These are phyloP conservation scores for Wallacemonas rigidus DNA, from an alignment of 208 protist genomes.

Conservation along the genomic window DNA sequence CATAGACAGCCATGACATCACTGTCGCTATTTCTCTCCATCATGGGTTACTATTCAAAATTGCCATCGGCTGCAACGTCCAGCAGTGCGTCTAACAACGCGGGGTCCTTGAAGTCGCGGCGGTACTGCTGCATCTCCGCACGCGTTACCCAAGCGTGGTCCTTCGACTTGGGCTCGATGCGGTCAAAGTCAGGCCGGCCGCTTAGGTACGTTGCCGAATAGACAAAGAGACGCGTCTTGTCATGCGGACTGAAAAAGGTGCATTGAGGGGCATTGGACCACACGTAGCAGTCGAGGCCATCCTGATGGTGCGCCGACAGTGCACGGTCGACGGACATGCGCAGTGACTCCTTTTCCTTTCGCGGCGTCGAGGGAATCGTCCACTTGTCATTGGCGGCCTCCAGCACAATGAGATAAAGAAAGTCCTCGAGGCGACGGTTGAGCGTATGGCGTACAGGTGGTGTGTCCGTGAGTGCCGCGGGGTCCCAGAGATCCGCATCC, in stretches of 20 bases:
- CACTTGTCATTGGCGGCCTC: conserved; percentile 59
- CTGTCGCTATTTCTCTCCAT: not conserved
- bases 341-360: conserved; percentile 55
- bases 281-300: conserved; percentile 60
- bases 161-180: conserved; percentile 41
- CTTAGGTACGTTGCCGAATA: conserved; percentile 73
- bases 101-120: conserved; percentile 48
- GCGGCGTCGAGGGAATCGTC: conserved; percentile 60
- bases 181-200: conserved; percentile 67
- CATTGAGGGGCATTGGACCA: conserved; percentile 87
- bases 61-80: conserved; percentile 75
- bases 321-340: conserved; percentile 73
- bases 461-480: conserved; percentile 24
- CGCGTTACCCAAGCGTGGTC: conserved; percentile 87
- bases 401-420: conserved; percentile 75
- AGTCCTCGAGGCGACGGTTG: conserved; percentile 78
- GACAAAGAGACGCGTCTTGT: conserved; percentile 64
- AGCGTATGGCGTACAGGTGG: conserved; percentile 67
- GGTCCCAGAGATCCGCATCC: conserved; percentile 47
- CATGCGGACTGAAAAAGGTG: conserved; percentile 34
- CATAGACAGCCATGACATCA: not conserved
- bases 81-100: conserved; percentile 62
- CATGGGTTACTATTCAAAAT: conserved; percentile 42
- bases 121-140: conserved; percentile 69
- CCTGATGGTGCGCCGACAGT: conserved; percentile 51